Evolutionary conservation across 345 rosid species (phyloP), one percentile per base, ranked within the genome.

Genomic region (Microcos paniculata): DNA sequence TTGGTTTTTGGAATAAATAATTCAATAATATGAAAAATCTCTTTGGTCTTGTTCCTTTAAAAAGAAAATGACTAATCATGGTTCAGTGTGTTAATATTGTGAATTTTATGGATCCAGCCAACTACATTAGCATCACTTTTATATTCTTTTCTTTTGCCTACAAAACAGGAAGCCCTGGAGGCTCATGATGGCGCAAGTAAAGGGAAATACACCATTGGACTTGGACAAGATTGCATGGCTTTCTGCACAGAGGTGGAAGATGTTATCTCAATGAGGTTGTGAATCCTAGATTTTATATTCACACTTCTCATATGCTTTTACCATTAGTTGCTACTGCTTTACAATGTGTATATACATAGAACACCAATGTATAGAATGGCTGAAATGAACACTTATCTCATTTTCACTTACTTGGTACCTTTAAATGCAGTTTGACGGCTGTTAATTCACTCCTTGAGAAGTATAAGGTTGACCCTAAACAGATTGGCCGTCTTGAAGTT

Each of bases 171-270:
- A 85, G 92, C 93, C 6, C 72, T 96, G 80, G 99, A 96, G 88
- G 91, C 73, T 77, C 96, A 94, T 87, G 99, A 96, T 83, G 98
- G 97, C 30, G 98, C 89, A 48, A 90, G 99, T 86, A 96, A 91
- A 84, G 99, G 99, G 43, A 96, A 96, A 78, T 96, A 96, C 83
- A 96, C 98, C 2, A 92, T 96, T 70, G 99, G 99, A 55, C 98
- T 96, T 80, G 99, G 99, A 78, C 99, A 96, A 81, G 98, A 96
- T 77, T 91, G 98, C 81, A 78, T 96, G 96, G 98, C 89, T 49
- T 96, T 96, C 81, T 96, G 99, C 80, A 84, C 97, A 3, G 99
- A 96, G 82, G 93, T 96, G 70, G 99, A 96, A 89, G 99, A 96
- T 90, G 99, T 96, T 57, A 91, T 96, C 82, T 96, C 99, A 7